A percentile compares a stretch with the other conserved stretches of the same genome.
Evolutionary conservation across 352 stramenopile genomes (phyloP).

Genomic region (Globisporangium perplexum): DNA sequence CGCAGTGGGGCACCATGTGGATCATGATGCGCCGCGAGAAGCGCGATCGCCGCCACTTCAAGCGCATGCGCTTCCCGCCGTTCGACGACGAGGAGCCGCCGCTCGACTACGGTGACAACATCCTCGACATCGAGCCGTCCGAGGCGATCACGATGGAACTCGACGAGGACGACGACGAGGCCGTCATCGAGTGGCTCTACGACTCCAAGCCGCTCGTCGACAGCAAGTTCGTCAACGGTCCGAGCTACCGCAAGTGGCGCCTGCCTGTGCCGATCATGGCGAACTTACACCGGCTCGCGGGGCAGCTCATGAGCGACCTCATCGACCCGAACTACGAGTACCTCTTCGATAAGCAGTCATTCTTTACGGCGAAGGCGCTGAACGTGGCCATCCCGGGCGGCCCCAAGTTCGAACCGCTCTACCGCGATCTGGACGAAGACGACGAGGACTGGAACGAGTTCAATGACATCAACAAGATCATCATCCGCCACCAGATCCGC

Average conservation of each 20-base stretch:
- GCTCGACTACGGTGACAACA: conserved; percentile 95
- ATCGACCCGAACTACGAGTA: conserved; percentile 96
- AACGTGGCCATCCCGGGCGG: conserved; percentile 99
- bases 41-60: conserved; percentile 98
- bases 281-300: conserved; percentile 96
- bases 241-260: conserved; percentile 96
- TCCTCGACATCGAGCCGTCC: conserved; percentile 95
- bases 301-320: conserved; percentile 95
- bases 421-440: conserved; percentile 96
- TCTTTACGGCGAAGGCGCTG: conserved; percentile 99
- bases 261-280: conserved; percentile 97
- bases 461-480: conserved; percentile 99
- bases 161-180: conserved; percentile 92
- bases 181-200: conserved; percentile 98
- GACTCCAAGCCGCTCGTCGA: conserved; percentile 93
- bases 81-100: conserved; percentile 99
- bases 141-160: conserved; percentile 98
- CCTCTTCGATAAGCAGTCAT: conserved; percentile 94
- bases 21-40: conserved; percentile 99
- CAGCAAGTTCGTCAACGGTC: conserved; percentile 95
- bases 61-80: conserved; percentile 99
- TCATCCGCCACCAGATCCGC: conserved; percentile 98
- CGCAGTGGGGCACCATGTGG: conserved; percentile 99
- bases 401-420: conserved; percentile 99
- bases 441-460: conserved; percentile 99